Evolutionary conservation across 2,329 filamentous ascomycete genomes (phyloP).

Genomic region (Magnaporthiopsis incrustans): DNA sequence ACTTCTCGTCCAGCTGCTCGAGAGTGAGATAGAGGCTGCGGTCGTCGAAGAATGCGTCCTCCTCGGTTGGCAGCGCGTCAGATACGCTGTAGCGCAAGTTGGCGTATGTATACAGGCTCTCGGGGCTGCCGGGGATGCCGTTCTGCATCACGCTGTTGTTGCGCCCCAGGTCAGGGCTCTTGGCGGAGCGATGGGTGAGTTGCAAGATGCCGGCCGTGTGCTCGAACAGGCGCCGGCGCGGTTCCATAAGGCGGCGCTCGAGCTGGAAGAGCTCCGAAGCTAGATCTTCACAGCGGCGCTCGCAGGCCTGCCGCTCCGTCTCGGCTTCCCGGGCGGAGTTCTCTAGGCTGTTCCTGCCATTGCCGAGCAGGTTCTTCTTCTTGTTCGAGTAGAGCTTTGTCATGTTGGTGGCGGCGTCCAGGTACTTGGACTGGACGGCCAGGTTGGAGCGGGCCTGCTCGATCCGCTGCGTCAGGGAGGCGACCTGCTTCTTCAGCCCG

Average conservation of each 20-base stretch:
- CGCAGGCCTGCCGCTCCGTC: constrained; percentile 64
- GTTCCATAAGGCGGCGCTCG: constrained; percentile 67
- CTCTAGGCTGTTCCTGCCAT: constrained; percentile 35
- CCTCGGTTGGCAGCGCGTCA: constrained; percentile 28
- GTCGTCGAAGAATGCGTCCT: constrained; percentile 66
- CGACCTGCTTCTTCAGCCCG: constrained; percentile 78
- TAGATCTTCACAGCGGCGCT: constrained; percentile 78
- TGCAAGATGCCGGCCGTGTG: constrained; percentile 92
- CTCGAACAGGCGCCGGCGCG: constrained; percentile 69
- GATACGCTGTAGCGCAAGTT: constrained; percentile 50
- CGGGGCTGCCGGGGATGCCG: constrained; percentile 65
- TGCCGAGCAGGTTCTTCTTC: constrained; percentile 41
- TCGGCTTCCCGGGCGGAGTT: constrained; percentile 54
- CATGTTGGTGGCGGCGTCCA: constrained; percentile 85
- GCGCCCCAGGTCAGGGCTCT: constrained; percentile 28
- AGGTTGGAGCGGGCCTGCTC: constrained; percentile 77
- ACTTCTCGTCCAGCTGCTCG: constrained; percentile 50
- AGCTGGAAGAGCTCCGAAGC: constrained; percentile 71
- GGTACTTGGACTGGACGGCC: constrained; percentile 84
- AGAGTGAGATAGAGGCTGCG: constrained; percentile 63
- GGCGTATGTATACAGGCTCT: constrained; percentile 66
- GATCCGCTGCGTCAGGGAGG: constrained; percentile 64
- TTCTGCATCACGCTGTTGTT: constrained; percentile 21
- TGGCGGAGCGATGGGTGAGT: constrained; percentile 73
- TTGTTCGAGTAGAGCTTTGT: constrained; percentile 68